phyloP scores from a whole-genome alignment of 2,329 filamentous ascomycete genomes.

The Fusarium hainanense region DNA sequence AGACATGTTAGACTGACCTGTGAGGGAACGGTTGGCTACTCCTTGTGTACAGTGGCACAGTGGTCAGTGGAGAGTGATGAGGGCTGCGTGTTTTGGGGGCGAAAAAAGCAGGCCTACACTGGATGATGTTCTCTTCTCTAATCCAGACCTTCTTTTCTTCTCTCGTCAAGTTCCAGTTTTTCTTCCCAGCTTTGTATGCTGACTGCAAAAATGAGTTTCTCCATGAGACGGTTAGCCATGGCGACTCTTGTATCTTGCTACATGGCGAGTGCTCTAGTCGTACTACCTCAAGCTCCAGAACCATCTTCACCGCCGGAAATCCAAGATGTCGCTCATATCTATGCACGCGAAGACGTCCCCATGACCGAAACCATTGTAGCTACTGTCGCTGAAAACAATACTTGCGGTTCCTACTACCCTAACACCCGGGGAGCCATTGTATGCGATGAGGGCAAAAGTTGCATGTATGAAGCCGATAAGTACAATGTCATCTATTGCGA shows the following conservation, averaged over 20 bases:
- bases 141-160: no score
- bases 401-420: constrained; percentile 21
- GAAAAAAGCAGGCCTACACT: no score
- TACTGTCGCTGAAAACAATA: constrained; percentile 17
- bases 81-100: no score
- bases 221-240: background rate
- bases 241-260: constrained; percentile 11
- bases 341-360: constrained; percentile 1
- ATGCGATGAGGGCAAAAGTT: constrained; percentile 7
- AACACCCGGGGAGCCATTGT: background rate
- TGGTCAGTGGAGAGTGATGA: no score
- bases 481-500: constrained; percentile 32
- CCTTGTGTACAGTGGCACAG: no score
- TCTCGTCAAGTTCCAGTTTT: background rate
- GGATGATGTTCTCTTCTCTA: background rate
- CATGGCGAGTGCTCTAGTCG: constrained; percentile 16
- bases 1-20: no score
- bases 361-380: constrained; percentile 16
- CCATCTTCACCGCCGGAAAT: constrained; percentile 17
- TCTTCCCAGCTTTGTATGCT: background rate
- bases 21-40: no score
- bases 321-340: constrained; percentile 4
- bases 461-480: constrained; percentile 32
- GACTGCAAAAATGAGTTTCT: background rate
- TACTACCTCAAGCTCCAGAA: constrained; percentile 23